Evolutionary conservation across 805 yeast genomes (phyloP), one percentile per base, ranked within the genome.

Genomic region (Naumovozyma dairenensis): DNA sequence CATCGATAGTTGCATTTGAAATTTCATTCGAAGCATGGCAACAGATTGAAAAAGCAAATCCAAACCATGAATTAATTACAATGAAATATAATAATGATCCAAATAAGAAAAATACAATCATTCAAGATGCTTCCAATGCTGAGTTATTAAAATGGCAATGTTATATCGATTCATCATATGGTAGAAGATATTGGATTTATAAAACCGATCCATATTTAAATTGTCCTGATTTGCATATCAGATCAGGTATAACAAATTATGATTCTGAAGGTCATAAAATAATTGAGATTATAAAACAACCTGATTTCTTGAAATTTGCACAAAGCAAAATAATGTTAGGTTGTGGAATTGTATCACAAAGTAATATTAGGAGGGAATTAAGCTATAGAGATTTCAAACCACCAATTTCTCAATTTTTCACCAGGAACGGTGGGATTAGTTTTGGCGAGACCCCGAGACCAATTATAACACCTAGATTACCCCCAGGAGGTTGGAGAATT

Each of bases 161-260:
- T 35, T 56, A 51, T 40, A 39, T 56, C 6, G 61, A 53, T 40
- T 48, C 55, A 42, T 66, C 63, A 16, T 63, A 50, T 46, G 93
- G 94, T 4, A 66, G 94, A 40, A 66, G 96, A 40, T 77, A 83
- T 9, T 85, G 95, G 94, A 54, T 85, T 13, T 79, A 75, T 55
- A 72, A 69, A 48, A 57, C 63, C 13, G 63, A 61, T 33, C 49
- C 45, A 3, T 45, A 37, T 16, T 30, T 47, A 21, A 63, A 63
- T 35, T 54, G 55, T 6, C 66, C 53, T 16, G 60, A 62, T 41
- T 39, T 57, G 1, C 32, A 37, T 27, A 49, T 49, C 16, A 34
- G 45, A 16, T 56, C 60, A 4, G 60, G 53, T 42, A 55, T 75
- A 33, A 66, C 74, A 3, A 71, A 65, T 47, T 80, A 74, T 46